Evolutionary conservation across 2,329 filamentous ascomycete genomes (phyloP).

Genomic region (Setomelanomma holmii): DNA sequence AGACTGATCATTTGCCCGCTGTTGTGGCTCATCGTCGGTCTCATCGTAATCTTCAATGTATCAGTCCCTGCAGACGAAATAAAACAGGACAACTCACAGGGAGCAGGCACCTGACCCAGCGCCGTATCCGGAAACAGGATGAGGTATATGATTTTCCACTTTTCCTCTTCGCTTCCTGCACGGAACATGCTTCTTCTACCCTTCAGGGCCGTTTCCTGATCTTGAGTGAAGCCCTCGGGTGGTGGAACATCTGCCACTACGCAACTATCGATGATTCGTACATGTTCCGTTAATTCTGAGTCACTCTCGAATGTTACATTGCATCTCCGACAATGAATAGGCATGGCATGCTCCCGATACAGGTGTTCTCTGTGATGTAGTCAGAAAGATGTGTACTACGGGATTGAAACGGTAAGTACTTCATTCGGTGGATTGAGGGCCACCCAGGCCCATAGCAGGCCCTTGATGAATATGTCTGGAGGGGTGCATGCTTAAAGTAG

Average conservation of each 20-base stretch:
- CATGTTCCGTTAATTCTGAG: conserved; percentile 2
- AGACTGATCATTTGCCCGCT: background rate
- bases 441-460: conserved; percentile 1
- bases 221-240: conserved; percentile 7
- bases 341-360: conserved; percentile 8
- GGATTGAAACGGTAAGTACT: background rate
- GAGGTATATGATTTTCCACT: conserved; percentile 16
- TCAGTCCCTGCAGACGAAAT: too few species aligned
- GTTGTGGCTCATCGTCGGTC: background rate
- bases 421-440: background rate
- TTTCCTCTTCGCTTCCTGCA: conserved; percentile 10
- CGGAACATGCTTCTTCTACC: conserved; percentile 10
- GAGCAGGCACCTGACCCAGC: conserved; percentile 1
- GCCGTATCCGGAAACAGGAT: conserved; percentile 11
- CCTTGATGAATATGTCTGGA: background rate
- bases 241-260: background rate
- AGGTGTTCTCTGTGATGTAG: conserved; percentile 6
- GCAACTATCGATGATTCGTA: background rate
- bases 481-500: background rate
- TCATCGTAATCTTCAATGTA: background rate
- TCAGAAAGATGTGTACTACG: background rate
- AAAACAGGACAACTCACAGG: conserved; percentile 8
- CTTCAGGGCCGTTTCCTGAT: conserved; percentile 8
- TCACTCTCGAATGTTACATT: conserved; percentile 5
- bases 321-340: conserved; percentile 9